Conservation (phyloP, 2,329 filamentous ascomycete genomes). For the Claviceps sp. region DNA sequence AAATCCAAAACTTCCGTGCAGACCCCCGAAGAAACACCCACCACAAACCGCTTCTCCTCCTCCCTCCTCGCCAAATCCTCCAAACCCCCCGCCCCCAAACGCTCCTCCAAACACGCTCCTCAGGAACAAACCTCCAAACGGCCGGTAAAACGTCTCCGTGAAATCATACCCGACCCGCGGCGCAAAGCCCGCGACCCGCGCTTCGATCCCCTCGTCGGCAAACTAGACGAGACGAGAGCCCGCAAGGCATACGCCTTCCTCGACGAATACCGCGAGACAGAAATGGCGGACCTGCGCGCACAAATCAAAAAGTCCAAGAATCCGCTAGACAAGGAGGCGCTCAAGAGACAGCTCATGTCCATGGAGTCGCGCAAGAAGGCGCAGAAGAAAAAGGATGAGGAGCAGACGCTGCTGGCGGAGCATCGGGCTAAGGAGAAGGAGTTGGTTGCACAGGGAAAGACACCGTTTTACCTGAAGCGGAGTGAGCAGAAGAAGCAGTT, state of each 20-base stretch:
- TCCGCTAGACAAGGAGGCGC: conserved; percentile 46
- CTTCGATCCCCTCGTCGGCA: conserved; percentile 52
- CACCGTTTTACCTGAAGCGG: conserved; percentile 86
- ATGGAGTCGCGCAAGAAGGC: conserved; percentile 70
- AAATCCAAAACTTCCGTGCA: not conserved
- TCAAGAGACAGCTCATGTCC: conserved; percentile 61
- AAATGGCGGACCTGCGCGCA: conserved; percentile 61
- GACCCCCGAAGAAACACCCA: not conserved
- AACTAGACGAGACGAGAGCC: conserved; percentile 42
- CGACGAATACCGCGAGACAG: conserved; percentile 70
- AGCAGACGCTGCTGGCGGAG: conserved; percentile 54
- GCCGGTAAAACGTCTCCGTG: conserved; percentile 68
- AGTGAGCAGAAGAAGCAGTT: conserved; percentile 81
- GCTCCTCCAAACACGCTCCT: conserved; percentile 76
- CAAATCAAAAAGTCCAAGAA: conserved; percentile 56
- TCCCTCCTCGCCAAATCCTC: not conserved
- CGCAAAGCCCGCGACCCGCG: conserved; percentile 70
- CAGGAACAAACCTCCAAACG: conserved; percentile 69
- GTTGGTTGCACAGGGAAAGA: conserved; percentile 74
- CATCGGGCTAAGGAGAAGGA: conserved; percentile 78
- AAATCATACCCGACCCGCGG: conserved; percentile 44
- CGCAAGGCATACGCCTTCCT: conserved; percentile 76
- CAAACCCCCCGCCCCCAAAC: conserved; percentile 15
- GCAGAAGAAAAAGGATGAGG: conserved; percentile 53
- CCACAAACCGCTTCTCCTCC: not conserved